These are phyloP conservation scores for Vitis riparia DNA, from an alignment of 164 flowering plant genomes.

Conservation along the genomic window DNA sequence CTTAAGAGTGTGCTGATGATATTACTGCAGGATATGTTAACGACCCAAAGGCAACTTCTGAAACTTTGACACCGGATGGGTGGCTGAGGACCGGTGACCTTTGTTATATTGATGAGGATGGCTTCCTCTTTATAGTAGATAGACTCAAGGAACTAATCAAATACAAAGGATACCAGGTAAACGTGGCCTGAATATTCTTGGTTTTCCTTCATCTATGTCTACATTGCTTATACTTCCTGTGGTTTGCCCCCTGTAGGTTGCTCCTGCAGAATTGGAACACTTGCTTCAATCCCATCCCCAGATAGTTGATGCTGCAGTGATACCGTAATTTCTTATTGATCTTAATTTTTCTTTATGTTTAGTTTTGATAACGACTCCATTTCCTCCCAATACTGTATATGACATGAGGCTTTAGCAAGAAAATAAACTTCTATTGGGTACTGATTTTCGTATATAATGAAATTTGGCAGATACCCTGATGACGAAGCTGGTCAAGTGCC, in stretches of 20 bases:
- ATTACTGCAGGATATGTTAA: constrained; percentile 38
- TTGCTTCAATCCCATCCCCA: constrained; percentile 55
- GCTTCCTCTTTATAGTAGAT: constrained; percentile 53
- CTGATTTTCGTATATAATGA: too few species aligned
- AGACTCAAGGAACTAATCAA: constrained; percentile 68
- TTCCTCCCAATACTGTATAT: too few species aligned
- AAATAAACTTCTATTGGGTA: not conserved
- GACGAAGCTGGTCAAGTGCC: constrained; percentile 57
- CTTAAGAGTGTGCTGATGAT: too few species aligned
- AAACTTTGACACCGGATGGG: constrained; percentile 36
- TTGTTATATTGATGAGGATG: constrained; percentile 58
- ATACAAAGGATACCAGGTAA: constrained; percentile 66
- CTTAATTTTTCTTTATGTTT: not conserved
- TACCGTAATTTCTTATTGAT: constrained; percentile 33
- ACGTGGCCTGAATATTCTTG: not conserved
- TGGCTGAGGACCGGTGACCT: constrained; percentile 74
- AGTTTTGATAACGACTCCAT: too few species aligned
- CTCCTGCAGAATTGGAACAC: constrained; percentile 66
- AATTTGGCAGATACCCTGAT: constrained; percentile 44
- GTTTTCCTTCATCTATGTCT: too few species aligned
- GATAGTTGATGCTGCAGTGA: constrained; percentile 58
- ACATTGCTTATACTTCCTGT: not conserved
- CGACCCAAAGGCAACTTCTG: constrained; percentile 38
- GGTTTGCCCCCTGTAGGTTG: constrained; percentile 32
- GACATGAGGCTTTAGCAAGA: too few species aligned